Conservation (phyloP, 805 yeast genomes). For the Kluyveromyces lactis region DNA sequence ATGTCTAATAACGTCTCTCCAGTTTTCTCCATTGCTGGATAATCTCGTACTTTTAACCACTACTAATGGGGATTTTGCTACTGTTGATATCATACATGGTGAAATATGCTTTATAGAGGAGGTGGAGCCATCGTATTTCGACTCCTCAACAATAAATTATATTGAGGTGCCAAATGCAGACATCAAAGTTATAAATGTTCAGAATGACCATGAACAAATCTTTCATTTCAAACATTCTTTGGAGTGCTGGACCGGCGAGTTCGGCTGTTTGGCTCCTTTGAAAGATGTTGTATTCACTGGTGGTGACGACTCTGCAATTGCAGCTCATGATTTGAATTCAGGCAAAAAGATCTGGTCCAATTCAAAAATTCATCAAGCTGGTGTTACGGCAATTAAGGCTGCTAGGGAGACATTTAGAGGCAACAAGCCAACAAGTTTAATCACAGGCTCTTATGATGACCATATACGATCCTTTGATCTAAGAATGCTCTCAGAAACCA, state of each 20-base stretch:
- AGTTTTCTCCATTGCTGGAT: slow-evolving; percentile 40
- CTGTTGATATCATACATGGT: slow-evolving; percentile 14
- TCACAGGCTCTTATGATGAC: slow-evolving; percentile 93
- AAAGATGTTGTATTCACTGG: slow-evolving; percentile 66
- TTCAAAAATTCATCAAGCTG: slow-evolving; percentile 74
- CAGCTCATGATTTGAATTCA: slow-evolving; percentile 61
- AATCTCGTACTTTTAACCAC: slow-evolving; percentile 45
- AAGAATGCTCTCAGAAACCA: slow-evolving; percentile 39
- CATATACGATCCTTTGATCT: slow-evolving; percentile 60
- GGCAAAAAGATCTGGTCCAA: slow-evolving; percentile 26
- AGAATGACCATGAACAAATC: neutral
- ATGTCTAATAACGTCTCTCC: slow-evolving; percentile 55
- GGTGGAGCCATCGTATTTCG: neutral
- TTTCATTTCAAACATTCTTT: slow-evolving; percentile 43
- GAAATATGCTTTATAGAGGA: neutral
- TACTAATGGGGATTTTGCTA: slow-evolving; percentile 56
- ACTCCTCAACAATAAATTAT: slow-evolving; percentile 2
- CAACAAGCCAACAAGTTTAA: slow-evolving; percentile 20
- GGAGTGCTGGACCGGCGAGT: slow-evolving; percentile 86
- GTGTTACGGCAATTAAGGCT: slow-evolving; percentile 73
- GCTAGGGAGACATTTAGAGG: slow-evolving; percentile 21
- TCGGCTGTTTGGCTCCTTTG: slow-evolving; percentile 48
- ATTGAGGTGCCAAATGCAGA: slow-evolving; percentile 14
- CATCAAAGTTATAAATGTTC: neutral
- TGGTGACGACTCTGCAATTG: slow-evolving; percentile 77